Evolutionary conservation across 108 stramenopile species (phyloP).

Genomic region (Fragilariopsis cylindrus): DNA sequence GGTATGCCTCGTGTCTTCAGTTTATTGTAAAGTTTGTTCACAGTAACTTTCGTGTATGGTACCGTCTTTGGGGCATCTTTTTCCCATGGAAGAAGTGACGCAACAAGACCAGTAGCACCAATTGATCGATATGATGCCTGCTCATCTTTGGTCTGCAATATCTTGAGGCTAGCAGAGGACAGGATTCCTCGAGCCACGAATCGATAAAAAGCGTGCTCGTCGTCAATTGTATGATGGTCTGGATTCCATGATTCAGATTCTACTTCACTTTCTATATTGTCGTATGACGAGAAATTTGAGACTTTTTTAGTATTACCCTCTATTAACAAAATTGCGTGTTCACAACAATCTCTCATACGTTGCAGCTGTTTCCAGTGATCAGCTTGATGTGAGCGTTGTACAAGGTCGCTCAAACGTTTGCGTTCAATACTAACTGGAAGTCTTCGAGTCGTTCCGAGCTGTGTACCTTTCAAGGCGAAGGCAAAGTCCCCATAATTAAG

Average conservation of each 20-base stretch:
- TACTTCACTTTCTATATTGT: slow-evolving; percentile 1
- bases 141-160: slow-evolving; percentile 34
- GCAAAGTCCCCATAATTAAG: slow-evolving; percentile 38
- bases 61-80: neutral
- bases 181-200: slow-evolving; percentile 32
- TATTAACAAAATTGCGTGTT: slow-evolving; percentile 28
- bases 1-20: slow-evolving; percentile 31
- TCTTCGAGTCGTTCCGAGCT: neutral
- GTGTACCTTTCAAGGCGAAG: slow-evolving; percentile 7
- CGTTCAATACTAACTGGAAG: slow-evolving; percentile 31
- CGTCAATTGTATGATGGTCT: slow-evolving; percentile 29
- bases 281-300: slow-evolving; percentile 18
- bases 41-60: neutral
- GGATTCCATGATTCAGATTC: slow-evolving; percentile 16
- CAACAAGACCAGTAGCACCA: slow-evolving; percentile 36
- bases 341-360: slow-evolving; percentile 31
- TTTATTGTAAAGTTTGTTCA: slow-evolving; percentile 17
- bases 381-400: slow-evolving; percentile 25
- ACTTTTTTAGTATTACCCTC: slow-evolving; percentile 29
- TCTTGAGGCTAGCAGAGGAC: slow-evolving; percentile 13
- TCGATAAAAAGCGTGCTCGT: slow-evolving; percentile 22
- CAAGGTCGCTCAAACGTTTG: slow-evolving; percentile 34
- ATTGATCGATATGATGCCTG: slow-evolving; percentile 32
- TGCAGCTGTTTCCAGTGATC: slow-evolving; percentile 44
- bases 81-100: slow-evolving; percentile 10